A percentile compares a stretch with the other conserved stretches of the same genome.
These are phyloP conservation scores for Mycena citricolor DNA, from an alignment of 1,284 basidiomycete genomes.

Conservation along the genomic window DNA sequence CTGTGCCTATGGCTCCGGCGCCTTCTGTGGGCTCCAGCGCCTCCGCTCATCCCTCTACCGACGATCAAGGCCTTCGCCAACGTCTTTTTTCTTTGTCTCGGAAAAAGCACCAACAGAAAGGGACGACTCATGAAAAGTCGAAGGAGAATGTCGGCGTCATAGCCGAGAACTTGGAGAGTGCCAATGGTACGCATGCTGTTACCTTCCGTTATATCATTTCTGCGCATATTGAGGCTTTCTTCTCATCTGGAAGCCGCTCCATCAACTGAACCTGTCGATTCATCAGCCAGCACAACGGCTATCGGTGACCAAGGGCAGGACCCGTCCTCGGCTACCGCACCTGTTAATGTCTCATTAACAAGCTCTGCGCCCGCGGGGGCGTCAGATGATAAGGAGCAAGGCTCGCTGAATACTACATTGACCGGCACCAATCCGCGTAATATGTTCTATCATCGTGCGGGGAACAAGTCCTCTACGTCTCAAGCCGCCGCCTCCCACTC, in stretches of 20 bases:
- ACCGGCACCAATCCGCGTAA: conserved; percentile 37
- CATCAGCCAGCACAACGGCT: conserved; percentile 17
- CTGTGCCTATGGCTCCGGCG: conserved; percentile 6
- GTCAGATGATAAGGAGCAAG: conserved; percentile 38
- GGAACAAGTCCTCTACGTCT: conserved; percentile 35
- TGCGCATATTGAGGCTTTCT: conserved; percentile 8
- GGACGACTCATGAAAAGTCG: conserved; percentile 10
- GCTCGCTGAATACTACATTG: conserved; percentile 39
- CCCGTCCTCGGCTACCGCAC: conserved; percentile 20
- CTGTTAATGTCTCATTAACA: too few relatives aligned
- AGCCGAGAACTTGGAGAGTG: conserved; percentile 27
- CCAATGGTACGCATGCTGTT: conserved; percentile 25
- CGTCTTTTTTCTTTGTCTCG: conserved; percentile 21
- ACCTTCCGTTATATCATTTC: not conserved
- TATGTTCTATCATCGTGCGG: conserved; percentile 44
- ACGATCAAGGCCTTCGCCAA: too few relatives aligned
- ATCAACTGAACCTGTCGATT: conserved; percentile 25
- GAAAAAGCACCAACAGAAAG: conserved; percentile 17
- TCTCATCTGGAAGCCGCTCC: conserved; percentile 14
- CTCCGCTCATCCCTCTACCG: conserved; percentile 15
- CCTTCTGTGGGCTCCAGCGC: too few relatives aligned
- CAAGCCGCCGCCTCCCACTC: conserved; percentile 32
- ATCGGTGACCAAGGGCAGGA: conserved; percentile 28
- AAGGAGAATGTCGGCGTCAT: conserved; percentile 19
- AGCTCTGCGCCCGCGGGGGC: conserved; percentile 14